A percentile compares a stretch with the other conserved stretches of the same genome.
Evolutionary conservation across 352 stramenopile genomes (phyloP).

Genomic region (Pythium utonaiense): DNA sequence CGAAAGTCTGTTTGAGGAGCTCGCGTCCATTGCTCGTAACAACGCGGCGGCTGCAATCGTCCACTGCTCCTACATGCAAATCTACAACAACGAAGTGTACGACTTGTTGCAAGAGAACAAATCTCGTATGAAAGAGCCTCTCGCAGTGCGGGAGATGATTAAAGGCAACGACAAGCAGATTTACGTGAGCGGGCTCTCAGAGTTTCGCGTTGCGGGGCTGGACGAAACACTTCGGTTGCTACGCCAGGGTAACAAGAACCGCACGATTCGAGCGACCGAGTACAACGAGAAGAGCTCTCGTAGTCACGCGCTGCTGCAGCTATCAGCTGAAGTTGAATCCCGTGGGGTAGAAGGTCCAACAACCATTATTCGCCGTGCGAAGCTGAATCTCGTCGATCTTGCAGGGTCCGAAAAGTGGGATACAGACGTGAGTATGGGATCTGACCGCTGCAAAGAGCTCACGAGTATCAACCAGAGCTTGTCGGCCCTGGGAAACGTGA

Average conservation of each 20-base stretch:
- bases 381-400: slow-evolving; percentile 91
- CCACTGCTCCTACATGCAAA: slow-evolving; percentile 90
- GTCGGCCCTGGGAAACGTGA: slow-evolving; percentile 88
- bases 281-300: slow-evolving; percentile 87
- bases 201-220: slow-evolving; percentile 82
- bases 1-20: slow-evolving; percentile 78
- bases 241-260: slow-evolving; percentile 70
- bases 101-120: slow-evolving; percentile 69
- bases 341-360: slow-evolving; percentile 56
- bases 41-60: slow-evolving; percentile 60
- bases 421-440: slow-evolving; percentile 56
- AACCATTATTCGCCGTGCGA: slow-evolving; percentile 72
- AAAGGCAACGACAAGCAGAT: slow-evolving; percentile 81
- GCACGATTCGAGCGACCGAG: slow-evolving; percentile 84
- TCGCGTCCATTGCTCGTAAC: slow-evolving; percentile 40
- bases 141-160: slow-evolving; percentile 61
- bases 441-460: slow-evolving; percentile 79
- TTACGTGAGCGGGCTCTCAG: slow-evolving; percentile 88
- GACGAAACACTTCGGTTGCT: slow-evolving; percentile 82
- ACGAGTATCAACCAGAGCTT: slow-evolving; percentile 92
- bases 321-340: slow-evolving; percentile 79
- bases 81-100: slow-evolving; percentile 88
- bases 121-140: slow-evolving; percentile 44
- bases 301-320: slow-evolving; percentile 83
- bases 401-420: slow-evolving; percentile 92